These are phyloP conservation scores for Glebionis coronaria DNA, from an alignment of 129 eudicot species.

Conservation along the genomic window DNA sequence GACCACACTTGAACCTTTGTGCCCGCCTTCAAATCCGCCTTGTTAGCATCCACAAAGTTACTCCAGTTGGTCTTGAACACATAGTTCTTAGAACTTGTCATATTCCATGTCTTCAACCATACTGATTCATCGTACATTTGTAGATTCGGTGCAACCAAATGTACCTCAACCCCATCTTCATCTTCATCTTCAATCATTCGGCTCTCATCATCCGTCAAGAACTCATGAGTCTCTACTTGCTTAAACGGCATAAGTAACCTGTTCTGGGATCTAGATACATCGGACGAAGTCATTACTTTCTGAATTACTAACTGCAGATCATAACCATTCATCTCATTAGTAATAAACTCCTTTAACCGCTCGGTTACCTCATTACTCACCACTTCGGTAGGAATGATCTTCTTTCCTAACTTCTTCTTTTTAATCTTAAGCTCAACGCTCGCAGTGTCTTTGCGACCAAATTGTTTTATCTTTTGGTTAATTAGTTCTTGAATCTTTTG, in stretches of 20 bases:
- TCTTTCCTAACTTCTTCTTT: not conserved
- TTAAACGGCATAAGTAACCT: not conserved
- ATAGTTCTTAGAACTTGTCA: not conserved
- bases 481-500: too few relatives aligned
- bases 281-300: not conserved
- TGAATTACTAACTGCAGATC: not conserved
- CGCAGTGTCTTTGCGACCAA: not conserved
- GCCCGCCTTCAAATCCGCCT: not conserved
- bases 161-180: not conserved
- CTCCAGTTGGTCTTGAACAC: not conserved
- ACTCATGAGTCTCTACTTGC: not conserved
- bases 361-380: slow-evolving; percentile 4
- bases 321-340: not conserved
- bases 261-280: not conserved
- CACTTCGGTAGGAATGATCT: not conserved
- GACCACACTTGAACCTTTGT: slow-evolving; percentile 10
- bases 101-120: not conserved
- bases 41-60: not conserved
- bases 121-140: not conserved
- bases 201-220: not conserved
- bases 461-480: not conserved
- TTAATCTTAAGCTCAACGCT: not conserved
- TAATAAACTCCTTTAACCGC: not conserved
- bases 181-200: not conserved
- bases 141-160: not conserved